Evolutionary conservation across 2,329 filamentous ascomycete species (phyloP).

Genomic region (Colletotrichum chlorophyti): DNA sequence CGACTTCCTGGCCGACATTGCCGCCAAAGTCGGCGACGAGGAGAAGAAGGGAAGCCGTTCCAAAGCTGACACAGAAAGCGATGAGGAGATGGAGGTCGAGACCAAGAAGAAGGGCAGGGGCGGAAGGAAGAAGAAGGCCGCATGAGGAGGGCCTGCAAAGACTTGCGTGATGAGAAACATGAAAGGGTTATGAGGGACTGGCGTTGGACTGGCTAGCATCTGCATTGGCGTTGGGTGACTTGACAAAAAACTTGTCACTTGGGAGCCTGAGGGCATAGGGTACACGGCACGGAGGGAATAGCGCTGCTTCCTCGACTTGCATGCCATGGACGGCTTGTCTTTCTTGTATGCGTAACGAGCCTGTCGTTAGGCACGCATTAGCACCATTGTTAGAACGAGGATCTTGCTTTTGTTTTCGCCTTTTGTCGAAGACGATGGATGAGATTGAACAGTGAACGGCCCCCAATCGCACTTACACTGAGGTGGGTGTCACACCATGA

Average conservation of each 20-base stretch:
- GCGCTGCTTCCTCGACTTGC: conserved; percentile 25
- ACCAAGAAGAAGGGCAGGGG: conserved; percentile 55
- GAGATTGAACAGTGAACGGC: too few relatives aligned
- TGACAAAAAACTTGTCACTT: conserved; percentile 25
- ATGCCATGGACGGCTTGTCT: conserved; percentile 23
- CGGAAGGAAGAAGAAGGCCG: conserved; percentile 58
- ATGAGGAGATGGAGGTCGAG: conserved; percentile 55
- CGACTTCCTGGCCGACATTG: conserved; percentile 92
- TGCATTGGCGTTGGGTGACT: conserved; percentile 35
- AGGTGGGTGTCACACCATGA: too few relatives aligned
- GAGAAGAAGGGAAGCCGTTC: conserved; percentile 54
- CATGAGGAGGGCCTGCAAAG: conserved; percentile 8
- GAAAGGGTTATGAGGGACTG: conserved; percentile 29
- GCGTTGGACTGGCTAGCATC: conserved; percentile 36
- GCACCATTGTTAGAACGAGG: conserved; percentile 13
- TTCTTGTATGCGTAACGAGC: conserved; percentile 12
- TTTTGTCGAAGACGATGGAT: too few relatives aligned
- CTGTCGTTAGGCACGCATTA: conserved; percentile 14
- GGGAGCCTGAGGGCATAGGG: conserved; percentile 13
- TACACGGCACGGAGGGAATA: conserved; percentile 21
- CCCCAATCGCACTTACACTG: too few relatives aligned
- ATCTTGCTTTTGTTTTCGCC: not conserved
- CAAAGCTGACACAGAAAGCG: conserved; percentile 60
- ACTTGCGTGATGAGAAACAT: conserved; percentile 25
- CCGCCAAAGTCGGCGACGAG: conserved; percentile 74